Conservation (phyloP, 306 rosid genomes). For the Medicago truncatula region DNA sequence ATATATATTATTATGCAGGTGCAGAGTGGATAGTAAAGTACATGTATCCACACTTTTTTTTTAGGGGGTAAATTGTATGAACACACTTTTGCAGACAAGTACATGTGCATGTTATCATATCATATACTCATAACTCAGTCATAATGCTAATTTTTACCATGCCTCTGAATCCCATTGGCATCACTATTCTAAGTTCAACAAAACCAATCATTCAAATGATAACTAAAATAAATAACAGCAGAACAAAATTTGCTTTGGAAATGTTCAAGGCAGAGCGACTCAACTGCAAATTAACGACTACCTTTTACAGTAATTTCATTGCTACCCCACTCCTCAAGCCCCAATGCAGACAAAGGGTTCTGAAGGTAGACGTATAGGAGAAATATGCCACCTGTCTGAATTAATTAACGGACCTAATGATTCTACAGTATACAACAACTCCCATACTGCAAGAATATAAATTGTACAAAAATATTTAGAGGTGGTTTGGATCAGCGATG, state of each 20-base stretch:
- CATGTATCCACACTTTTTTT: too few relatives aligned
- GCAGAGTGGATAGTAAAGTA: not conserved
- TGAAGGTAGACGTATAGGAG: slow-evolving; percentile 2
- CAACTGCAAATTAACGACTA: not conserved
- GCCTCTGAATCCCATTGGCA: not conserved
- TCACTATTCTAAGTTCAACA: not conserved
- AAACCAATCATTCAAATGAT: slow-evolving; percentile 9
- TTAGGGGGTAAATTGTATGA: too few relatives aligned
- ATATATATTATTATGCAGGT: not conserved
- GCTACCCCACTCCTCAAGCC: slow-evolving; percentile 32
- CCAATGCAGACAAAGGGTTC: slow-evolving; percentile 36
- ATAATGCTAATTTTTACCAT: not conserved
- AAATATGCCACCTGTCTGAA: slow-evolving; percentile 6
- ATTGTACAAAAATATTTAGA: slow-evolving; percentile 3
- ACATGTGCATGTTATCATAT: not conserved
- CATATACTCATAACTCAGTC: not conserved
- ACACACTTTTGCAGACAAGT: not conserved
- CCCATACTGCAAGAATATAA: slow-evolving; percentile 25
- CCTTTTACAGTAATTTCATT: slow-evolving; percentile 24
- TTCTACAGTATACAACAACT: slow-evolving; percentile 3
- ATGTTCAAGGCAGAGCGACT: slow-evolving; percentile 14
- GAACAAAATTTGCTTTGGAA: slow-evolving; percentile 26
- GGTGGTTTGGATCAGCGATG: too few relatives aligned
- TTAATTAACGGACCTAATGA: slow-evolving; percentile 16
- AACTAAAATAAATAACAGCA: slow-evolving; percentile 19